Base-by-base conservation (phyloP, 1,284 basidiomycete species). In the Pterulicium gracile region DNA sequence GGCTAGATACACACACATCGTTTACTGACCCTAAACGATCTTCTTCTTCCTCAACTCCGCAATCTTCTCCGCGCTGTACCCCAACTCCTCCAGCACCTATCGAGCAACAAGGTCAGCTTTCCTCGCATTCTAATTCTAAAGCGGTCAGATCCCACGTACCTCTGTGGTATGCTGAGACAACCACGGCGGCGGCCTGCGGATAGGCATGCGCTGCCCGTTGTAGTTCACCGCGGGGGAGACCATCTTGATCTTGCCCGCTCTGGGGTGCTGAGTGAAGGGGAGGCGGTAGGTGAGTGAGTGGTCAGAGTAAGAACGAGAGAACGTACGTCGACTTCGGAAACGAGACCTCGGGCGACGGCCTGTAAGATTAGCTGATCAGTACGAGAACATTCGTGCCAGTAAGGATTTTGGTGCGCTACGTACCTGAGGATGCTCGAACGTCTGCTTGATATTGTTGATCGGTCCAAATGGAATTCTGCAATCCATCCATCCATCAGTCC, bases 371-470 rank as follows among this genome's bases (percentile, higher is more conserved):
- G 36, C 15, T 70, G 50, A 27, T 51, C 44, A 44, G 43, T 18
- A 19, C 34, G 12, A 17, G n/a, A 20, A 27, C 47, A 46, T 21
- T 12, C 42, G 13, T 10, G 19, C 19, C 7, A 24, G 22, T 32
- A 4, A 3, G 22, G 32, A 3, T 22, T 7, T 14, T 14, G 22
- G 4, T 19, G n/a, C 5, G 15, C 41, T 24, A n/a, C 58, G 52
- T 47, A 80, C 88, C 65, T 98, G 94, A 1, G 91, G 89, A 65
- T 97, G 94, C 39, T 80, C 76, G 58, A 97, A 97, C 1, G 94
- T 94, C 59, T 93, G 81, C 43, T 73, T 61, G 52, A 98, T 90
- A 55, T 92, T 87, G 61, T 96, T 95, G 67, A 98, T 95, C 13
- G 90, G 91, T 14, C 88, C 89, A 61, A 89, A 89, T 3, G 91